phyloP scores from a whole-genome alignment of 768 basidiomycete genomes.

The Tulasnella sp. region DNA sequence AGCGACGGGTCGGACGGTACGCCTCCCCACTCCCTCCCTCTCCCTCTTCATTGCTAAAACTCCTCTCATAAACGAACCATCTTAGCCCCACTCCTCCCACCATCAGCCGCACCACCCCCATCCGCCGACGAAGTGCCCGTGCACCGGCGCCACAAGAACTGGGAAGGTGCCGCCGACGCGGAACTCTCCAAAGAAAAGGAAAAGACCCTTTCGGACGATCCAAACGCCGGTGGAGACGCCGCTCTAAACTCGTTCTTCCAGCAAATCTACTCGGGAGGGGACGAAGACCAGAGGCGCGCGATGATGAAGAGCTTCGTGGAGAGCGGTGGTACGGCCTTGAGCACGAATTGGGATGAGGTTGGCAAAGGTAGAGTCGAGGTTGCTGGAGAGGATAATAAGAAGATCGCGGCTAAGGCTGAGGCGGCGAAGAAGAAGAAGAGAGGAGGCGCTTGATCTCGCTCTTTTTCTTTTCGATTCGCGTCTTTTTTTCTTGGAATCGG shows the following conservation, averaged over 20 bases:
- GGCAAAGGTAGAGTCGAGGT: slow-evolving; percentile 55
- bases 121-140: slow-evolving; percentile 31
- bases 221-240: slow-evolving; percentile 84
- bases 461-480: background rate
- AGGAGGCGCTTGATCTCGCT: background rate
- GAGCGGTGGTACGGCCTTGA: slow-evolving; percentile 90
- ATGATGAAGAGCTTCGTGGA: slow-evolving; percentile 99
- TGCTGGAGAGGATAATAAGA: slow-evolving; percentile 71
- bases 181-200: slow-evolving; percentile 69
- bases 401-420: slow-evolving; percentile 42
- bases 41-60: background rate
- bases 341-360: slow-evolving; percentile 95
- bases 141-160: slow-evolving; percentile 62
- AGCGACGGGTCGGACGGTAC: slow-evolving; percentile 64
- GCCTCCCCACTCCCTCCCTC: background rate
- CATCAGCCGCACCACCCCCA: slow-evolving; percentile 38
- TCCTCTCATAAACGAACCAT: slow-evolving; percentile 37
- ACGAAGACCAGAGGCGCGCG: slow-evolving; percentile 84
- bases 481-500: background rate
- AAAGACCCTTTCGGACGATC: slow-evolving; percentile 65
- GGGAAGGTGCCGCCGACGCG: slow-evolving; percentile 75
- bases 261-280: slow-evolving; percentile 84
- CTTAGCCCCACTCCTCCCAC: slow-evolving; percentile 36
- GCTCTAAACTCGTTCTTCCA: slow-evolving; percentile 87
- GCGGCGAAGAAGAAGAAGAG: background rate